phyloP scores from a whole-genome alignment of 208 protist genomes.

The Plasmodiophora brassicae region DNA sequence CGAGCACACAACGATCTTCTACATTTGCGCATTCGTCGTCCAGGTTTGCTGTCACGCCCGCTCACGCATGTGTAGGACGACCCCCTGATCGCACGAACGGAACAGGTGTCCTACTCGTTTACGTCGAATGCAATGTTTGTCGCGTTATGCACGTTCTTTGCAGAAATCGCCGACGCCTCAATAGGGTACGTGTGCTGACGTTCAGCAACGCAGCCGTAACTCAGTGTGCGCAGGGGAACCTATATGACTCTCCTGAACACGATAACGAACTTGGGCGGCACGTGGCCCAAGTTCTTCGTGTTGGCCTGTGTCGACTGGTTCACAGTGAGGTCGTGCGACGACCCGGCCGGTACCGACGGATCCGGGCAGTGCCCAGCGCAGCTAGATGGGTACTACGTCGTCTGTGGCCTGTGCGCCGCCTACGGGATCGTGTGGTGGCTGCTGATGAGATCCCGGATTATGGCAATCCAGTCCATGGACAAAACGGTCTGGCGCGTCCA shows the following conservation, averaged over 20 bases:
- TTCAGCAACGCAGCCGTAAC: background rate
- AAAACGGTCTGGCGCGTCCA: background rate
- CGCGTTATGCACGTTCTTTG: constrained; percentile 16
- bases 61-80: too few relatives aligned
- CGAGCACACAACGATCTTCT: background rate
- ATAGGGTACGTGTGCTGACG: background rate
- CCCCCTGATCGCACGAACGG: background rate
- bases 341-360: background rate
- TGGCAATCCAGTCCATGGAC: background rate
- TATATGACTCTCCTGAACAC: constrained; percentile 27
- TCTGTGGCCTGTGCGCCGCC: background rate
- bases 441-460: background rate
- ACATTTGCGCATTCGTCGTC: background rate
- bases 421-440: background rate
- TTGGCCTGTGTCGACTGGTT: background rate
- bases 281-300: constrained; percentile 30
- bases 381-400: background rate
- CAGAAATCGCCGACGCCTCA: background rate
- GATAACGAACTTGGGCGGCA: background rate
- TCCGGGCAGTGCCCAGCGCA: too few relatives aligned
- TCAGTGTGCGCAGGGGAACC: background rate
- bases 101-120: constrained; percentile 16
- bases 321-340: background rate
- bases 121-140: constrained; percentile 15
- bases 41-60: background rate